phyloP scores from a whole-genome alignment of 441 rosid species.

The Erodium texanum region DNA sequence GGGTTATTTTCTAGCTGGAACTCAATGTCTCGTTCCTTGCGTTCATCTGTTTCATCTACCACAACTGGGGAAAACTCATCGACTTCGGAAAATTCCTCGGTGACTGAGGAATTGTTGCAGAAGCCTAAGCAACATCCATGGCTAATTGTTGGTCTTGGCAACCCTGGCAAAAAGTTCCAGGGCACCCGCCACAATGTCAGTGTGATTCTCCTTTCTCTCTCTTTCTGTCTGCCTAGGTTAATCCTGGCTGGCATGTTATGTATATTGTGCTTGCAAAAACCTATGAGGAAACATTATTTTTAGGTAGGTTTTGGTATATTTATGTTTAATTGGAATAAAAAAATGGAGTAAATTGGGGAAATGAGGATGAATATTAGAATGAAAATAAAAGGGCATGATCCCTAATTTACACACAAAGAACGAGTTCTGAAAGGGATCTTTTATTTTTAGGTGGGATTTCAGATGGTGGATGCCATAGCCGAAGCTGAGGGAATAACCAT shows the following conservation, averaged over 20 bases:
- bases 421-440: too few relatives aligned
- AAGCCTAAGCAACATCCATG: constrained; percentile 43
- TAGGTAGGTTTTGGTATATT: too few relatives aligned
- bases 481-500: constrained; percentile 78
- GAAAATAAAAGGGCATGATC: background rate
- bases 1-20: background rate
- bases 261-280: background rate
- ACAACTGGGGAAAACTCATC: background rate
- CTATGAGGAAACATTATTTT: background rate
- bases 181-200: constrained; percentile 81
- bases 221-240: background rate
- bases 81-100: background rate
- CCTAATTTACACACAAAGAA: too few relatives aligned
- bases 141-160: constrained; percentile 88
- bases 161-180: constrained; percentile 73
- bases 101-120: constrained; percentile 15
- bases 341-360: background rate
- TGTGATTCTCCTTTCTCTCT: constrained; percentile 1
- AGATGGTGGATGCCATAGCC: constrained; percentile 78
- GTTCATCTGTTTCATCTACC: background rate
- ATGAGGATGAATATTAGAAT: background rate
- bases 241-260: background rate
- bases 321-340: background rate
- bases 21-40: background rate
- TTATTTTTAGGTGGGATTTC: constrained; percentile 81